Base-by-base conservation (phyloP, 1,284 basidiomycete genomes). In the Naganishia liquefaciens region DNA sequence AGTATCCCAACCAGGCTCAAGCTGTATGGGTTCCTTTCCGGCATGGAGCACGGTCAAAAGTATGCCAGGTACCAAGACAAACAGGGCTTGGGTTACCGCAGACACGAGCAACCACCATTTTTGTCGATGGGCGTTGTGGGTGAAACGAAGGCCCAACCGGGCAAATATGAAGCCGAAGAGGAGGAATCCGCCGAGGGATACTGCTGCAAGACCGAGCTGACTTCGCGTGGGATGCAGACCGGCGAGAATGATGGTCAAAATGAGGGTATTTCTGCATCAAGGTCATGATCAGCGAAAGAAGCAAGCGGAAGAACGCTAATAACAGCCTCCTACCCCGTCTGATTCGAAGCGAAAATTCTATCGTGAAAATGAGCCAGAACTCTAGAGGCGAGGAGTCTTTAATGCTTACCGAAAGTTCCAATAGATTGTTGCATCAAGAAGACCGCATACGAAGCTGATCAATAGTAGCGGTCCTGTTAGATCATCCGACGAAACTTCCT, bases 51-150 rank as follows among this genome's bases (percentile, higher is more conserved):
- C 40, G 5, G 57, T 60, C 33, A 60, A 40, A 5, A 60, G 23
- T 1, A 60, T 39, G 40, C 46, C 23, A 3, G 57, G 57, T 17
- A 60, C 39, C 13, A 60, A 15, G 33, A 60, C 46, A 19, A 60
- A 60, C 13, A 60, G 17, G 19, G 57, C 57, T 23, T 60, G 57
- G 3, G 57, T 50, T 9, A 27, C 17, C 19, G 47, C 57, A 0
- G 57, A 60, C 25, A 60, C 46, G 10, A 60, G 33, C n/a, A 60
- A 33, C 57, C 57, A 60, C 57, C 57, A 60, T 50, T 60, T 60
- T 25, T 60, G 46, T 21, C 57, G 57, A 50, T 60, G 57, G 21
- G 25, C 47, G 17, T 60, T 60, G 46, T 60, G 13, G n/a, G 57
- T 60, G 19, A 60, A 60, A 19, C 46, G 57, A 6, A 60, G 46